Conservation (phyloP, 73 alveolate species). For the Tetrahymena malaccensis region DNA sequence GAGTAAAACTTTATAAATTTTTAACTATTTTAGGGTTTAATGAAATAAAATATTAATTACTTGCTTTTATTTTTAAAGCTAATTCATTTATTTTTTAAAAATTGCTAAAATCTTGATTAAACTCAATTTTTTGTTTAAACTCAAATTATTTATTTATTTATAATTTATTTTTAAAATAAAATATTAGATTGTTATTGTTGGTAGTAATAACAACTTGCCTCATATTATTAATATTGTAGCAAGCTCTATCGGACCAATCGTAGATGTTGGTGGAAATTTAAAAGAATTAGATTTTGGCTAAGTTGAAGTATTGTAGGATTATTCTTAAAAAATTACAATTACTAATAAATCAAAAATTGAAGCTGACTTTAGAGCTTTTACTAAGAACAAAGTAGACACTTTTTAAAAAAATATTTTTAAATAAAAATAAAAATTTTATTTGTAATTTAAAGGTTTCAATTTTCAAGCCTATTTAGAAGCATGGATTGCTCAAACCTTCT, state of each 20-base stretch:
- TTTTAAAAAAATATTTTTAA: background rate
- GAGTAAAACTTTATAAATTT: conserved; percentile 31
- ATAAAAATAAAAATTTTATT: background rate
- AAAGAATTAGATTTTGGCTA: conserved; percentile 90
- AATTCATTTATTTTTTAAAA: too few relatives aligned
- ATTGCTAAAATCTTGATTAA: too few relatives aligned
- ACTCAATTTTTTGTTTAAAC: too few relatives aligned
- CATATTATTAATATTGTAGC: conserved; percentile 88
- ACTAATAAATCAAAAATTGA: conserved; percentile 91
- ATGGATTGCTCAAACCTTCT: conserved; percentile 88
- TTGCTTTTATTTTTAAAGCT: too few relatives aligned
- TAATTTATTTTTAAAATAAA: too few relatives aligned
- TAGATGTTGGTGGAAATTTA: conserved; percentile 59
- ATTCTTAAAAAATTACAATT: conserved; percentile 65
- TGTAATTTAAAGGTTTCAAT: conserved; percentile 32
- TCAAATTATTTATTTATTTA: too few relatives aligned
- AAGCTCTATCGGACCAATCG: conserved; percentile 95
- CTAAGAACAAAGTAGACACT: conserved; percentile 66
- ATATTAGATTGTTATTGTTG: conserved; percentile 25
- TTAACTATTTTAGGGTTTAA: too few relatives aligned
- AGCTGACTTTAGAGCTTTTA: conserved; percentile 96
- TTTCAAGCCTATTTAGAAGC: conserved; percentile 75
- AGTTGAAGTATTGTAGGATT: conserved; percentile 86
- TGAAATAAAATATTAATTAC: too few relatives aligned
- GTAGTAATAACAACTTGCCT: conserved; percentile 59